These are phyloP conservation scores for Zygoascus tannicola DNA, from an alignment of 805 yeast genomes.

Conservation along the genomic window DNA sequence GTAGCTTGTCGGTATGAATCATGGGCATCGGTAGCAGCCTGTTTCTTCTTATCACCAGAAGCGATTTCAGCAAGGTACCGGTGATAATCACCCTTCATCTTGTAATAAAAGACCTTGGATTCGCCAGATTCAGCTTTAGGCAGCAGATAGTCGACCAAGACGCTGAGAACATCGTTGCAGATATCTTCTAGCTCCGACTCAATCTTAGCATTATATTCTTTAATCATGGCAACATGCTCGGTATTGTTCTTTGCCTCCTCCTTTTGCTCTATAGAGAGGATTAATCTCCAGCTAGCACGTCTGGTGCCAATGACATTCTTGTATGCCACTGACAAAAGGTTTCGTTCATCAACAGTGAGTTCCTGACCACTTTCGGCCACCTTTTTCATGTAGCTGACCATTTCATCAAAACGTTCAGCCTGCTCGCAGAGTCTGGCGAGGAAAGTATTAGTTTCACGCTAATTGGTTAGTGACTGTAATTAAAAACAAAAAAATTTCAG, in stretches of 20 bases:
- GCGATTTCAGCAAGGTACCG: conserved; percentile 99
- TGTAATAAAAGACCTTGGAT: conserved; percentile 96
- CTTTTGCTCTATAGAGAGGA: conserved; percentile 96
- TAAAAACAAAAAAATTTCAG: too few relatives aligned
- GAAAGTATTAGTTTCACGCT: conserved; percentile 84
- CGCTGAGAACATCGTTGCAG: conserved; percentile 88
- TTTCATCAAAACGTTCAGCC: conserved; percentile 99
- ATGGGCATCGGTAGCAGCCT: conserved; percentile 87
- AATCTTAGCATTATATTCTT: conserved; percentile 92
- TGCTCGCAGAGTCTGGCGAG: conserved; percentile 98
- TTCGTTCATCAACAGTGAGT: conserved; percentile 95
- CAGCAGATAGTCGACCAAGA: conserved; percentile 80
- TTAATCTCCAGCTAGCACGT: conserved; percentile 99
- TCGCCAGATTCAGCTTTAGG: conserved; percentile 96
- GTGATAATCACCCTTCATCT: conserved; percentile 99
- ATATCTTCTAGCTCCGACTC: conserved; percentile 90
- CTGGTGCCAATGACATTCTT: conserved; percentile 98
- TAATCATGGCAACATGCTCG: conserved; percentile 76
- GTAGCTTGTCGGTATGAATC: conserved; percentile 95
- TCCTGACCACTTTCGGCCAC: conserved; percentile 66
- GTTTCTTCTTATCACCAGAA: conserved; percentile 83
- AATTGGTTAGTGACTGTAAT: not conserved
- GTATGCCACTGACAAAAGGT: conserved; percentile 93
- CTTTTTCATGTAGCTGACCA: conserved; percentile 98
- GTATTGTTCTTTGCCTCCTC: conserved; percentile 97